Evolutionary conservation across 176 grass and related monocot genomes (phyloP).

Genomic region (Microstegium vimineum): DNA sequence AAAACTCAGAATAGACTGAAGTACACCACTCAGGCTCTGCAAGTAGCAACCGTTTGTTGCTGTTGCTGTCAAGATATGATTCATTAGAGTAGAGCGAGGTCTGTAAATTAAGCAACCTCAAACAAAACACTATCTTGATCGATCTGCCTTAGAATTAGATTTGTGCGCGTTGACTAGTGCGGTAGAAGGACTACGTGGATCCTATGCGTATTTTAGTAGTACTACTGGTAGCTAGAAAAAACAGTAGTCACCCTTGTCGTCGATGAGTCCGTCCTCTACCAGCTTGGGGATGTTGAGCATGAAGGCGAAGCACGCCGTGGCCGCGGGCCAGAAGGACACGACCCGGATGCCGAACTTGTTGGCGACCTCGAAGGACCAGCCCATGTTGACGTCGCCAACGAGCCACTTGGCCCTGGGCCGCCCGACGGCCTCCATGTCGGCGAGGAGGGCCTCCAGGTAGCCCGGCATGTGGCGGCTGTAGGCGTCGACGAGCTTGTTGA

Average conservation of each 20-base stretch:
- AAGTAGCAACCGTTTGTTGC: too few species aligned
- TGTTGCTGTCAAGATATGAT: too few species aligned
- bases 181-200: too few species aligned
- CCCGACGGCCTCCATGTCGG: slow-evolving; percentile 3
- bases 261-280: slow-evolving; percentile 42
- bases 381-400: slow-evolving; percentile 59
- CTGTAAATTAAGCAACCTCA: too few species aligned
- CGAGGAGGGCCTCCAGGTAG: slow-evolving; percentile 16
- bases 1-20: neutral
- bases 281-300: slow-evolving; percentile 52
- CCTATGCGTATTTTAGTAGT: too few species aligned
- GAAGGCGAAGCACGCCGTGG: slow-evolving; percentile 28
- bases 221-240: too few species aligned
- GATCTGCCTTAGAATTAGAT: too few species aligned
- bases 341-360: slow-evolving; percentile 41
- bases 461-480: slow-evolving; percentile 32
- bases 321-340: slow-evolving; percentile 44
- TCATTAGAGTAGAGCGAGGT: too few species aligned
- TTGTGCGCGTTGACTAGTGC: too few species aligned
- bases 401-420: too few species aligned
- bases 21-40: too few species aligned
- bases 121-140: too few species aligned
- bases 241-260: slow-evolving; percentile 25
- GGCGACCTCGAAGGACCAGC: slow-evolving; percentile 56
- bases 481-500: slow-evolving; percentile 50